Evolutionary conservation across 2,329 filamentous ascomycete genomes (phyloP).

Genomic region (Penicillium sp.): DNA sequence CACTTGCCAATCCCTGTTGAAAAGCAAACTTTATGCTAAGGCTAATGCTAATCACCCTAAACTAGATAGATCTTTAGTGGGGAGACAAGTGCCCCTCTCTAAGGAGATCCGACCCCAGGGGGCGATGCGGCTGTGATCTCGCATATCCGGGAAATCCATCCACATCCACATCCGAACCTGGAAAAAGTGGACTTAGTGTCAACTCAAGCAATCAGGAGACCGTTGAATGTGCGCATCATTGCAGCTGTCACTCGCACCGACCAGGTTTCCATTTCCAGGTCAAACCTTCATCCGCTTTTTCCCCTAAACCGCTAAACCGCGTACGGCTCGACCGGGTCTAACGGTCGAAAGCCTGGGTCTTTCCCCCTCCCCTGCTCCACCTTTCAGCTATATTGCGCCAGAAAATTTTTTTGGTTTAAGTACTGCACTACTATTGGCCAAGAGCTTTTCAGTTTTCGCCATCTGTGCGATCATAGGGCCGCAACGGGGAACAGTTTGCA

Average conservation of each 20-base stretch:
- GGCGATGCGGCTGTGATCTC: constrained; percentile 22
- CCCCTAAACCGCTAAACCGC: constrained; percentile 1
- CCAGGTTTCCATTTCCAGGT: constrained; percentile 1
- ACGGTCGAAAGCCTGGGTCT: constrained; percentile 4
- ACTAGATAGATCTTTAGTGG: neutral
- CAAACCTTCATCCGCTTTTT: constrained; percentile 12
- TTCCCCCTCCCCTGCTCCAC: constrained; percentile 1
- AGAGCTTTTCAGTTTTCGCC: neutral
- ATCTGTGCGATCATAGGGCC: neutral
- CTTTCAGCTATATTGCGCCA: constrained; percentile 8
- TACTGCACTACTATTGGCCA: neutral
- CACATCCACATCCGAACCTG: neutral
- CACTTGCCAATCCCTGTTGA: neutral
- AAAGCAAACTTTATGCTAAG: neutral
- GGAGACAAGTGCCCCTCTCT: neutral
- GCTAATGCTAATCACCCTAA: neutral
- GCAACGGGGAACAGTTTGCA: neutral
- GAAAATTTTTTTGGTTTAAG: neutral
- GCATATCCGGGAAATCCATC: constrained; percentile 19
- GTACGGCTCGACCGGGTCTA: neutral
- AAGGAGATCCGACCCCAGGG: neutral
- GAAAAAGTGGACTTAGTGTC: constrained; percentile 4
- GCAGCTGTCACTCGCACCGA: constrained; percentile 27
- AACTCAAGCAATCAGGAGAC: neutral
- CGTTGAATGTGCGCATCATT: constrained; percentile 33